Conservation (phyloP, 2,329 filamentous ascomycete species). For the Monilinia fructicola region DNA sequence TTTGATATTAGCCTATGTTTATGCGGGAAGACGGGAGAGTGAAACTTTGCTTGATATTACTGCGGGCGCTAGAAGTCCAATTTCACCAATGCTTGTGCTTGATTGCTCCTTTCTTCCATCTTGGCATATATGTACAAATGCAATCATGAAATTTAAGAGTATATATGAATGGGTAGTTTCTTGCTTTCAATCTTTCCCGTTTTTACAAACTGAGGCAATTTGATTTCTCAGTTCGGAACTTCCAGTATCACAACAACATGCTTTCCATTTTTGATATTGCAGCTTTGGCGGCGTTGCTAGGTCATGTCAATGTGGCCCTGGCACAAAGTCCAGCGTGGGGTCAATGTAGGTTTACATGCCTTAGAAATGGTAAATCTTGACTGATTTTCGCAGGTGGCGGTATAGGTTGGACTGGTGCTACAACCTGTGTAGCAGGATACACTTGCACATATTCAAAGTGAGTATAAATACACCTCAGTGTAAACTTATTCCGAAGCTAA, state of each 20-base stretch:
- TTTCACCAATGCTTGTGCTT: neutral
- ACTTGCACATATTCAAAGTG: constrained; percentile 32
- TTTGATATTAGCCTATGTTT: constrained; percentile 5
- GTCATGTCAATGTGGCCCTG: constrained; percentile 27
- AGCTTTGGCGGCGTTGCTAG: constrained; percentile 29
- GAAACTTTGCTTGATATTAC: neutral
- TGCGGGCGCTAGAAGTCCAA: neutral
- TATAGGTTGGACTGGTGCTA: constrained; percentile 36
- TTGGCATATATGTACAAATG: neutral
- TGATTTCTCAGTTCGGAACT: neutral
- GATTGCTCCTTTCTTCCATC: constrained; percentile 8
- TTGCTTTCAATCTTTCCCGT: neutral
- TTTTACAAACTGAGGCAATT: neutral
- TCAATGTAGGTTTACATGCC: constrained; percentile 29
- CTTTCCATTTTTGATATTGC: constrained; percentile 29
- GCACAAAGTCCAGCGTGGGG: constrained; percentile 28
- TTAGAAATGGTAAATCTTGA: neutral
- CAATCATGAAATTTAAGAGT: neutral
- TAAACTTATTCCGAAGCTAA: neutral
- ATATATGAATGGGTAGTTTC: neutral
- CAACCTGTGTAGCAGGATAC: constrained; percentile 38
- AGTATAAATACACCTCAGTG: neutral
- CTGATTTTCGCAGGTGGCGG: constrained; percentile 36
- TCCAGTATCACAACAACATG: constrained; percentile 25
- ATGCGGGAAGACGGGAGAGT: constrained; percentile 2